phyloP scores from a whole-genome alignment of 441 rosid species.

The Erysimum pusillum region DNA sequence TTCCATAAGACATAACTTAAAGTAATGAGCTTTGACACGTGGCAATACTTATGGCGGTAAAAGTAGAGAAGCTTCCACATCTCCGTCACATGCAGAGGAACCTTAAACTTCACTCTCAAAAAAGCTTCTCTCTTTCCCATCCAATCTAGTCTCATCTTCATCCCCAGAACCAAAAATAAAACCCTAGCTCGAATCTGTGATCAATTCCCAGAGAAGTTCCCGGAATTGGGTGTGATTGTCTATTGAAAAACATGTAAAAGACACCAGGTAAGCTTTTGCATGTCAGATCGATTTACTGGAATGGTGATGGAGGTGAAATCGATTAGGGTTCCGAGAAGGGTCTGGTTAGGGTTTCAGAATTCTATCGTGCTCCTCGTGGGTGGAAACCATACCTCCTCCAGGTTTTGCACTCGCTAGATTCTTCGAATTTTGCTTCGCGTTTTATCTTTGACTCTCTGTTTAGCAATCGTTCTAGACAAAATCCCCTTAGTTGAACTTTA shows the following conservation, averaged over 20 bases:
- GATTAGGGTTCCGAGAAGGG: slow-evolving; percentile 61
- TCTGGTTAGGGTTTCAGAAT: slow-evolving; percentile 63
- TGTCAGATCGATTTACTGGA: slow-evolving; percentile 14
- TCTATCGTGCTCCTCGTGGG: slow-evolving; percentile 80
- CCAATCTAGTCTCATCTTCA: not conserved
- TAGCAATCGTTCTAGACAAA: slow-evolving; percentile 7
- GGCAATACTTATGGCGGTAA: not conserved
- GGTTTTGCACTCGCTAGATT: slow-evolving; percentile 79
- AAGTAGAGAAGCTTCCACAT: not conserved
- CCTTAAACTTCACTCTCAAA: slow-evolving; percentile 14
- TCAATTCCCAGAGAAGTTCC: not conserved
- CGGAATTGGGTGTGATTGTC: not conserved
- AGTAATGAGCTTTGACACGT: not conserved
- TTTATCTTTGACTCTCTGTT: slow-evolving; percentile 6
- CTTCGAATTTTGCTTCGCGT: not conserved
- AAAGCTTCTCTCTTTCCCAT: slow-evolving; percentile 13
- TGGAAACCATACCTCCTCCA: slow-evolving; percentile 88
- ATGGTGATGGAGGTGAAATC: slow-evolving; percentile 45
- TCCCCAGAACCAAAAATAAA: not conserved
- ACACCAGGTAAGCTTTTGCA: slow-evolving; percentile 4
- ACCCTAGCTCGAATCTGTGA: not conserved
- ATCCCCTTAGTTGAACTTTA: too few relatives aligned
- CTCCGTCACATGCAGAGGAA: not conserved
- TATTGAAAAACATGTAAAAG: slow-evolving; percentile 9
- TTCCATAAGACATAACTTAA: not conserved